Evolutionary conservation across 257 asterid genomes (phyloP).

Genomic region (Paraleonurus japonicus): DNA sequence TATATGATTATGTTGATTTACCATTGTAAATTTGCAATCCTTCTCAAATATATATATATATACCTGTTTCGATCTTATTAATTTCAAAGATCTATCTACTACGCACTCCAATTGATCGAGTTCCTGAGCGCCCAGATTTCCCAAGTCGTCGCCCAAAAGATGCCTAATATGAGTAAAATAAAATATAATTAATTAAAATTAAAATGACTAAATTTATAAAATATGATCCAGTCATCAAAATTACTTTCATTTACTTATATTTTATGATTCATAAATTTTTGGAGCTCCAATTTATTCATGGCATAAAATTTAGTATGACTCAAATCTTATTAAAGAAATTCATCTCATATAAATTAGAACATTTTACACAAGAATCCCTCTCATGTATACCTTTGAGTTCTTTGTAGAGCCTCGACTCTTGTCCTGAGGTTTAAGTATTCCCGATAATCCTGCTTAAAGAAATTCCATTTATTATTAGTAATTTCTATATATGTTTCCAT

Average conservation of each 20-base stretch:
- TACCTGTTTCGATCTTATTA: conserved; percentile 54
- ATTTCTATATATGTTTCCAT: not conserved
- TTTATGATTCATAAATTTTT: no score
- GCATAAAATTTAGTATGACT: no score
- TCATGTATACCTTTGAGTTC: conserved; percentile 74
- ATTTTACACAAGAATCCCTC: no score
- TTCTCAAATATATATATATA: no score
- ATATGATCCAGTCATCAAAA: not conserved
- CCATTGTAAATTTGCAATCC: no score
- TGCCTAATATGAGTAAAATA: conserved; percentile 34
- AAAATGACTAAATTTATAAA: not conserved
- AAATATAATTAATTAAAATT: not conserved
- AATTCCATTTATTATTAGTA: not conserved
- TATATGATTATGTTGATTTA: no score
- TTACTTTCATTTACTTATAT: no score
- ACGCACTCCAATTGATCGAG: conserved; percentile 56
- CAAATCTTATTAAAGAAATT: no score
- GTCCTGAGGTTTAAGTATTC: conserved; percentile 60
- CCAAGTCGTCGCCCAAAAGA: conserved; percentile 64
- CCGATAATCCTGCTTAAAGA: conserved; percentile 41
- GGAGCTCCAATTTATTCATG: no score
- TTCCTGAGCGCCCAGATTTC: conserved; percentile 40
- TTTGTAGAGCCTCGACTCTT: conserved; percentile 49
- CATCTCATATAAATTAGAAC: no score
- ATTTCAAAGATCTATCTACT: conserved; percentile 48